A percentile compares a stretch with the other conserved stretches of the same genome.
phyloP scores from a whole-genome alignment of 75 land plant genomes.

The Ceratopteris richardii region DNA sequence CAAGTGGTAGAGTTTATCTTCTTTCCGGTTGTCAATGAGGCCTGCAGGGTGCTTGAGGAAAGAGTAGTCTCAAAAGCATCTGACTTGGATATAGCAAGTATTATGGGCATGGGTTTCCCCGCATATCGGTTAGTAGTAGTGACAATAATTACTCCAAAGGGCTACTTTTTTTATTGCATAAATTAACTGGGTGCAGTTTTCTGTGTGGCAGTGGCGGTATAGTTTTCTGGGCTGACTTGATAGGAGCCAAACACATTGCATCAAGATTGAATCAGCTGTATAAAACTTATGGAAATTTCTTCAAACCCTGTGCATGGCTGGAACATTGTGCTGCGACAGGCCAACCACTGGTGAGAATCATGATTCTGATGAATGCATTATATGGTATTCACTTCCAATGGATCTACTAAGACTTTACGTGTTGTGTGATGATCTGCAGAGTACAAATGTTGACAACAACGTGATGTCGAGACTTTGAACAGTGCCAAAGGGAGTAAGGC shows the following conservation, averaged over 20 bases:
- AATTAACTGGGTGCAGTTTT: no score
- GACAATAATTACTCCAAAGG: not conserved
- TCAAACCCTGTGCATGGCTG: conserved; percentile 29
- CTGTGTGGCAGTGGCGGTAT: conserved; percentile 42
- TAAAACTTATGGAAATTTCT: conserved; percentile 23
- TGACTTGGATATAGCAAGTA: no score
- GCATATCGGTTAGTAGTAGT: conserved; percentile 51
- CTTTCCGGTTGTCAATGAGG: conserved; percentile 31
- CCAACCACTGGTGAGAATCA: conserved; percentile 13
- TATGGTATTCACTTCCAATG: no score
- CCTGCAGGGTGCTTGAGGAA: conserved; percentile 26
- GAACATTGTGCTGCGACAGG: conserved; percentile 12
- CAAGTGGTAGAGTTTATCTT: conserved; percentile 32
- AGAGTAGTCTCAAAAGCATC: no score
- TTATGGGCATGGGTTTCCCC: conserved; percentile 93
- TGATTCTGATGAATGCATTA: no score
- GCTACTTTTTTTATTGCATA: no score
- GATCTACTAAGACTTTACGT: no score
- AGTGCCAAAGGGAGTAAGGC: no score
- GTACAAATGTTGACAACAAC: no score
- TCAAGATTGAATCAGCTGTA: conserved; percentile 29
- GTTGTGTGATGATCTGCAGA: no score
- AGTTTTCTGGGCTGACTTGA: conserved; percentile 36
- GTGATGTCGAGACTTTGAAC: no score
- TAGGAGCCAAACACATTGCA: conserved; percentile 26